phyloP scores from a whole-genome alignment of 352 stramenopile genomes.

The Globisporangium recalcitrans region DNA sequence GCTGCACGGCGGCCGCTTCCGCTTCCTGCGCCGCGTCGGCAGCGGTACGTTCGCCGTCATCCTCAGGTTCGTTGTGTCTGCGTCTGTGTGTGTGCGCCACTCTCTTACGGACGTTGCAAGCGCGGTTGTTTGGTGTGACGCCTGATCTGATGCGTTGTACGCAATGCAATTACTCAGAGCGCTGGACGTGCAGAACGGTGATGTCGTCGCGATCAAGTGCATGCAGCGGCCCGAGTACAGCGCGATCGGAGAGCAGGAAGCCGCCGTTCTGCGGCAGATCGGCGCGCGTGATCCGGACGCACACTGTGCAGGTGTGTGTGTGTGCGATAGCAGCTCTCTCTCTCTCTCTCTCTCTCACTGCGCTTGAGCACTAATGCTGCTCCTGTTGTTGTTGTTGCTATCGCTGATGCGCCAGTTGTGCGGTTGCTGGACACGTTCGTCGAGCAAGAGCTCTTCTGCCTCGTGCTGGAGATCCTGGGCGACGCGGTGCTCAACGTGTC shows the following conservation, averaged over 20 bases:
- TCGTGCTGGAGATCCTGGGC: conserved; percentile 67
- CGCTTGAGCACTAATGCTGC: background rate
- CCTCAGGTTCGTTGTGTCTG: conserved; percentile 34
- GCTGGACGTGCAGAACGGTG: conserved; percentile 34
- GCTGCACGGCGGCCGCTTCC: conserved; percentile 55
- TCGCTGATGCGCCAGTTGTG: conserved; percentile 28
- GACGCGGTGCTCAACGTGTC: conserved; percentile 91
- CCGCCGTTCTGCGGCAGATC: conserved; percentile 32
- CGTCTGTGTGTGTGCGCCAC: background rate
- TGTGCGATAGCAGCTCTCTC: no score
- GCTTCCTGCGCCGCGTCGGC: conserved; percentile 65
- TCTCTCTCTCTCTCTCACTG: no score
- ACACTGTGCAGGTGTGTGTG: conserved; percentile 34
- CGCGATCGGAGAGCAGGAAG: conserved; percentile 56
- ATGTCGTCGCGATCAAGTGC: conserved; percentile 70
- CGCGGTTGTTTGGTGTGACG: background rate
- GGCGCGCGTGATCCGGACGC: conserved; percentile 29
- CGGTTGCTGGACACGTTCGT: conserved; percentile 52
- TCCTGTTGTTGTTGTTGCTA: background rate
- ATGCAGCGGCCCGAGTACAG: conserved; percentile 41
- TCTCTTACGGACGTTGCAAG: background rate
- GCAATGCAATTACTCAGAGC: conserved; percentile 23
- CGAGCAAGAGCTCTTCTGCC: conserved; percentile 46
- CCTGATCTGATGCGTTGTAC: background rate
- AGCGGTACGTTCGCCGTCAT: conserved; percentile 68